Percentiles rank a stretch among this genome's conserved stretches.
Evolutionary conservation across 2,329 filamentous ascomycete species (phyloP).

Genomic region (Colletotrichum chlorophyti): DNA sequence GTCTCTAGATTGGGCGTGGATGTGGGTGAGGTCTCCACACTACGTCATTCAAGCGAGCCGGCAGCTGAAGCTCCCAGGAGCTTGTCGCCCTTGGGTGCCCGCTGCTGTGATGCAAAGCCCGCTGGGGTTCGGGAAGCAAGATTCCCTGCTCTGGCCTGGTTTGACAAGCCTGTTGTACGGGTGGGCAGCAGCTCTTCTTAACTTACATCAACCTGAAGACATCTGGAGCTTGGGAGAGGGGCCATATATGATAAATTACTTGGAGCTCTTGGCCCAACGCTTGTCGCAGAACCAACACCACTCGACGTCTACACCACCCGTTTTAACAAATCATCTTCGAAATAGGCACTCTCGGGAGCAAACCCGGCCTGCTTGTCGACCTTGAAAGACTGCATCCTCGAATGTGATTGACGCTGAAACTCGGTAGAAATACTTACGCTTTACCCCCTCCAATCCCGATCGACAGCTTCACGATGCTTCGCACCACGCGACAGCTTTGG

Average conservation of each 20-base stretch:
- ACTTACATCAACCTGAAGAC: constrained; percentile 23
- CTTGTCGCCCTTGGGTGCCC: neutral
- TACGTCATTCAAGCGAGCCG: constrained; percentile 23
- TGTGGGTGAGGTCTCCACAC: constrained; percentile 12
- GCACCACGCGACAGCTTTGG: constrained; percentile 35
- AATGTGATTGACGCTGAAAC: neutral
- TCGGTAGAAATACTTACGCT: neutral
- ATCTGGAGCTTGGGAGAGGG: neutral
- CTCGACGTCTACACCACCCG: too few relatives aligned
- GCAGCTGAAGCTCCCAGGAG: constrained; percentile 15
- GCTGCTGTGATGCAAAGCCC: neutral
- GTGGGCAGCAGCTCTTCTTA: neutral
- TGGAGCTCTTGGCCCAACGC: neutral
- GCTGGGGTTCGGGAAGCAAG: neutral
- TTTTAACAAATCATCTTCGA: neutral
- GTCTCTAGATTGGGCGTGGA: constrained; percentile 11
- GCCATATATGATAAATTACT: neutral
- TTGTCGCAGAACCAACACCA: neutral
- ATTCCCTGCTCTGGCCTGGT: constrained; percentile 5
- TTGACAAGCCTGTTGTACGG: neutral
- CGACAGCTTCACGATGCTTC: constrained; percentile 36
- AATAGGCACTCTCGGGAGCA: neutral
- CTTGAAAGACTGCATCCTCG: neutral
- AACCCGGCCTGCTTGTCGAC: neutral
- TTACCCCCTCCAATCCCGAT: neutral